A percentile compares a stretch with the other conserved stretches of the same genome.
phyloP scores from a whole-genome alignment of 306 rosid genomes.

The Myrica gale region DNA sequence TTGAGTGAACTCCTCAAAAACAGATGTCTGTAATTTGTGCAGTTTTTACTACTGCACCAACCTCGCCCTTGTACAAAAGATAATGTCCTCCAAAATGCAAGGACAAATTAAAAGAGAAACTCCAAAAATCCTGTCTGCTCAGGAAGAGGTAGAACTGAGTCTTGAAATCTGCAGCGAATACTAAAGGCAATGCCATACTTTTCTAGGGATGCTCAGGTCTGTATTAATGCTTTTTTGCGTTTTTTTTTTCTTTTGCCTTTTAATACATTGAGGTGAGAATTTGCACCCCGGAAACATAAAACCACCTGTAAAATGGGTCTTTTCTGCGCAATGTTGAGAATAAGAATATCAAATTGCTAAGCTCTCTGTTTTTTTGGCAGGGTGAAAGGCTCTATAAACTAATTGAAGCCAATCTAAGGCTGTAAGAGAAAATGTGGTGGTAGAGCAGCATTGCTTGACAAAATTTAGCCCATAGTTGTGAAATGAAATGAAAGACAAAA shows the following conservation, averaged over 20 bases:
- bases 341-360: no score
- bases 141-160: not conserved
- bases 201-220: not conserved
- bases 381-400: not conserved
- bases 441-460: not conserved
- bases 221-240: not conserved
- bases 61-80: slow-evolving; percentile 35
- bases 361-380: not conserved
- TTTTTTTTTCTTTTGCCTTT: not conserved
- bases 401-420: not conserved
- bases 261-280: not conserved
- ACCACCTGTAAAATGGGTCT: no score
- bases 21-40: slow-evolving; percentile 22
- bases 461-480: not conserved
- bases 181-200: not conserved
- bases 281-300: no score
- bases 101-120: not conserved
- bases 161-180: slow-evolving; percentile 8
- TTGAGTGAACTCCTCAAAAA: slow-evolving; percentile 5
- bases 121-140: not conserved
- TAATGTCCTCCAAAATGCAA: not conserved
- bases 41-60: slow-evolving; percentile 34
- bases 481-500: not conserved
- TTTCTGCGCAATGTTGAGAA: no score
- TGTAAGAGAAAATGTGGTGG: not conserved